Evolutionary conservation across 768 basidiomycete species (phyloP), one percentile per base, ranked within the genome.

Genomic region (Tylopilus sp.): DNA sequence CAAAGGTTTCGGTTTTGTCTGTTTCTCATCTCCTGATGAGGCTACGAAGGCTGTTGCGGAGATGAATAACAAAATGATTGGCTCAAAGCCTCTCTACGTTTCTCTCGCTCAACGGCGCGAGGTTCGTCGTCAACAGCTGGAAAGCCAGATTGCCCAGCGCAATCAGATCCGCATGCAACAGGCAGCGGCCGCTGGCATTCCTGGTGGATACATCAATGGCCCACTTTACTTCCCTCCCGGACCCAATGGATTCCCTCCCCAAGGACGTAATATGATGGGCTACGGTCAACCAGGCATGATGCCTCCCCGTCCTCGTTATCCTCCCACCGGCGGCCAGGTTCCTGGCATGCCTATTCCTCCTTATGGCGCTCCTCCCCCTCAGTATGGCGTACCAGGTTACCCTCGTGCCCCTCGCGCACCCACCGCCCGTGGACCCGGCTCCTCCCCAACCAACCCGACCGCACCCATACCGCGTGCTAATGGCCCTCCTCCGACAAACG

Each of bases 21-120:
- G 97, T 74, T 99, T 93, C 79, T 92, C 93, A 31, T 88, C 93
- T 47, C 94, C 97, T 43, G 97, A 99, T 59, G 97, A 99, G 75
- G 95, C 97, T 21, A 98, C 93, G 66, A 98, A 98, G 78, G 97
- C 97, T 55, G 94, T 98, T 53, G 91, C 93, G 49, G 97, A 99
- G 78, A 97, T 99, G 94, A 99, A 99, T 82, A 98, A 97, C 83
- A 95, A 95, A 78, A 98, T 98, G 87, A 91, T 98, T 65, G 95
- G 95, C 56, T 83, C 87, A 59, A 99, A 99, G 76, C 97, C 97
- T 47, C 83, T 99, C 63, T 99, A 98, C 67, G 97, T 99, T 68
- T 95, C 95, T 38, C 85, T 98, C 59, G 97, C 97, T 60, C 97
- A 99, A 70, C 92, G 95, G 59, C 93, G 94, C 56, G 97, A 99